These are phyloP conservation scores for Tirmania nivea DNA, from an alignment of 495 filamentous ascomycete genomes.

Conservation along the genomic window DNA sequence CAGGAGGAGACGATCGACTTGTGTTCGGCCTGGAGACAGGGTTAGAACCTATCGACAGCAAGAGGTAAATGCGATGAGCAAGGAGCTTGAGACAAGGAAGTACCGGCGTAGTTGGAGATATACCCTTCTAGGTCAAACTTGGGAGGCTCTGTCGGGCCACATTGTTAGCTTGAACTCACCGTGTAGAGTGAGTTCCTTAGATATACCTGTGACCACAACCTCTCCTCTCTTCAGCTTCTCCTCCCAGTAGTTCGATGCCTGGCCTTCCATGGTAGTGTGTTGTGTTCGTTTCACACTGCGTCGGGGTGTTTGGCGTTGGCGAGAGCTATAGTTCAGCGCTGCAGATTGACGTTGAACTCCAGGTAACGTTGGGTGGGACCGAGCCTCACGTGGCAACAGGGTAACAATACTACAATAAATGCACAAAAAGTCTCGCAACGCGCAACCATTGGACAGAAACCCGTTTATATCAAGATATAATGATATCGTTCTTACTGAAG, in stretches of 20 bases:
- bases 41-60: background rate
- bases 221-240: background rate
- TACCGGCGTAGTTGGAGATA: constrained; percentile 76
- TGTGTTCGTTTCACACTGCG: background rate
- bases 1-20: constrained; percentile 48
- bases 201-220: background rate
- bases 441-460: too few relatives aligned
- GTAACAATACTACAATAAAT: too few relatives aligned
- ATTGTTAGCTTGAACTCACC: background rate
- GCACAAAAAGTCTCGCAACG: too few relatives aligned
- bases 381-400: too few relatives aligned
- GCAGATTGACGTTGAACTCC: too few relatives aligned
- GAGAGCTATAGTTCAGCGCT: too few relatives aligned
- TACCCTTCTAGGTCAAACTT: constrained; percentile 89
- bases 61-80: background rate
- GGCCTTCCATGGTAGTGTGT: background rate
- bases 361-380: too few relatives aligned
- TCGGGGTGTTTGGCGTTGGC: background rate
- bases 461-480: too few relatives aligned
- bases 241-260: background rate
- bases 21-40: constrained; percentile 5
- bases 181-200: too few relatives aligned
- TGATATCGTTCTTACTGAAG: too few relatives aligned
- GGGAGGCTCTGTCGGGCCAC: constrained; percentile 37
- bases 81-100: constrained; percentile 1